phyloP scores from a whole-genome alignment of 306 rosid species.

The Castanea mollissima region DNA sequence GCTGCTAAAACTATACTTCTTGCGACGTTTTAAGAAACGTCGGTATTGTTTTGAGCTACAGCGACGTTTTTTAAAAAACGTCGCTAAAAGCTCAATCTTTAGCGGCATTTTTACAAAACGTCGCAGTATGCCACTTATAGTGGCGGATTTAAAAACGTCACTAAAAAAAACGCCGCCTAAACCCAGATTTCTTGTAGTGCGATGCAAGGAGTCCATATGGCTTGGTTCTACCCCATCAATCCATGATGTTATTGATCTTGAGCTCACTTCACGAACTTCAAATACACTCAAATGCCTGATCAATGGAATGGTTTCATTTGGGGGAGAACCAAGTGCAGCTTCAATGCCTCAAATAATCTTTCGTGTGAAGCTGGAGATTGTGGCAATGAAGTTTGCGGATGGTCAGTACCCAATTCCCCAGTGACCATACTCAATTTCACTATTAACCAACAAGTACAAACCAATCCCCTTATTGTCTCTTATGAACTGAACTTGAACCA shows the following conservation, averaged over 20 bases:
- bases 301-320: conserved; percentile 16
- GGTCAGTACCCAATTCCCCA: conserved; percentile 20
- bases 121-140: too few relatives aligned
- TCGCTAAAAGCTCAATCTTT: too few relatives aligned
- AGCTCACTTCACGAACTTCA: not conserved
- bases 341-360: conserved; percentile 10
- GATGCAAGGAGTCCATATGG: not conserved
- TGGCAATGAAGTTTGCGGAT: conserved; percentile 13
- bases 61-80: too few relatives aligned
- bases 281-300: conserved; percentile 31
- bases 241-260: conserved; percentile 10
- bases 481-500: conserved; percentile 39
- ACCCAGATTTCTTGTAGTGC: too few relatives aligned
- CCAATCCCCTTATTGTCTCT: conserved; percentile 16
- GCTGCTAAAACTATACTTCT: too few relatives aligned
- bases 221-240: conserved; percentile 19
- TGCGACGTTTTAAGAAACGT: too few relatives aligned
- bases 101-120: too few relatives aligned
- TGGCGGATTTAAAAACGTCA: too few relatives aligned
- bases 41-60: too few relatives aligned
- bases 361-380: conserved; percentile 31
- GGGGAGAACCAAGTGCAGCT: conserved; percentile 14
- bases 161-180: too few relatives aligned
- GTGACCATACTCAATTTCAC: conserved; percentile 26
- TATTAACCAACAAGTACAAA: conserved; percentile 4